Percentiles rank a stretch among this genome's conserved stretches.
Conservation (phyloP, 2,329 filamentous ascomycete species). For the Penicillium sp. region DNA sequence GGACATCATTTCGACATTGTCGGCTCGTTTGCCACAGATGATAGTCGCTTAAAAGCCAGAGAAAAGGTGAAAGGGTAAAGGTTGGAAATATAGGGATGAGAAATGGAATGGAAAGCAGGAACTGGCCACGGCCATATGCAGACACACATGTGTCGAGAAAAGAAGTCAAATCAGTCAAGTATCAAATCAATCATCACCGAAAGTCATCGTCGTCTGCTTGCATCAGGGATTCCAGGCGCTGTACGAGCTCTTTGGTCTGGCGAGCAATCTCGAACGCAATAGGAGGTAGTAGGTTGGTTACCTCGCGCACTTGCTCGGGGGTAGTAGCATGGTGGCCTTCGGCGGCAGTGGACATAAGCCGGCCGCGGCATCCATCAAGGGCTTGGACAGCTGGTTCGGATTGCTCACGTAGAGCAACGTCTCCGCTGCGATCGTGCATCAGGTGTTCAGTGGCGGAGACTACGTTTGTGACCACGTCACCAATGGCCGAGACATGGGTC, state of each 20-base stretch:
- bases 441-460: constrained; percentile 63
- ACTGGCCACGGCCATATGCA: not conserved
- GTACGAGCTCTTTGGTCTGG: constrained; percentile 73
- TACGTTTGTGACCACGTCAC: constrained; percentile 68
- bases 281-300: constrained; percentile 72
- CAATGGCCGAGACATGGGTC: constrained; percentile 70
- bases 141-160: not conserved
- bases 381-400: constrained; percentile 41
- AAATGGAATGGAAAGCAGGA: constrained; percentile 2
- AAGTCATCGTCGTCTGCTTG: constrained; percentile 42
- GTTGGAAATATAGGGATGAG: constrained; percentile 1
- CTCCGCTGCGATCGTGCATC: constrained; percentile 49
- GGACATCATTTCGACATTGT: constrained; percentile 29
- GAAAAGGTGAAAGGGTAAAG: constrained; percentile 9
- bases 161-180: not conserved
- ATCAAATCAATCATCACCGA: constrained; percentile 27
- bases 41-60: constrained; percentile 26
- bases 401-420: constrained; percentile 50
- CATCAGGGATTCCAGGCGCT: constrained; percentile 46
- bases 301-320: constrained; percentile 52
- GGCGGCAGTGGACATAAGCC: constrained; percentile 63
- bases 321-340: constrained; percentile 62
- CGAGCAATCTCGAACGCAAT: constrained; percentile 85
- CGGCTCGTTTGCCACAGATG: constrained; percentile 24
- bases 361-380: constrained; percentile 63